These are phyloP conservation scores for Acanthamoeba royreba DNA, from an alignment of 208 protist genomes.

Conservation along the genomic window DNA sequence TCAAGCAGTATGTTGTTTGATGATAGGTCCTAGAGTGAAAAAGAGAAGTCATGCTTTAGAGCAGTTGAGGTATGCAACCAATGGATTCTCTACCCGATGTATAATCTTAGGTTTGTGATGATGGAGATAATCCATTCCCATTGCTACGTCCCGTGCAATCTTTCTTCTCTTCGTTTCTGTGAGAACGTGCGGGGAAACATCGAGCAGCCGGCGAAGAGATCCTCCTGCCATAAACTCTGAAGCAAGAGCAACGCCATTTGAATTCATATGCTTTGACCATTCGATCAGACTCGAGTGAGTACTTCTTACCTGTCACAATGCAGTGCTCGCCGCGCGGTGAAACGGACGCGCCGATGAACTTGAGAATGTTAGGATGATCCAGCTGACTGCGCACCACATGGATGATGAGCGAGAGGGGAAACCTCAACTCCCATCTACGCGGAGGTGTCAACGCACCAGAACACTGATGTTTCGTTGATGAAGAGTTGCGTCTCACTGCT, in stretches of 20 bases:
- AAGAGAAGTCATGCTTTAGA: background rate
- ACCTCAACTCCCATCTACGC: background rate
- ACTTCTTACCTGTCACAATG: background rate
- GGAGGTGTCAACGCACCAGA: background rate
- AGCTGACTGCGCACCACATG: background rate
- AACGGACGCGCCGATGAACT: conserved; percentile 28
- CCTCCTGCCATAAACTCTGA: conserved; percentile 38
- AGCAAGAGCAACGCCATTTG: background rate
- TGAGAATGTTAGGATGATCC: conserved; percentile 18
- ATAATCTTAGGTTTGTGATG: conserved; percentile 10
- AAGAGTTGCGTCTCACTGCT: background rate
- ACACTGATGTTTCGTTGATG: conserved; percentile 26
- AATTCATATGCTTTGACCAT: too few species aligned
- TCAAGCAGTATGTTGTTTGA: conserved; percentile 27
- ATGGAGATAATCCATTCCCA: background rate
- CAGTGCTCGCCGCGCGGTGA: conserved; percentile 35
- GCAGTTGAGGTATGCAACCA: background rate
- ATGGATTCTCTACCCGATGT: background rate
- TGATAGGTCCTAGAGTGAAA: background rate
- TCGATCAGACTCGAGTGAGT: background rate
- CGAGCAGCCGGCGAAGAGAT: background rate
- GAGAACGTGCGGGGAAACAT: background rate
- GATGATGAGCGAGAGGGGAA: background rate
- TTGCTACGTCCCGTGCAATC: background rate
- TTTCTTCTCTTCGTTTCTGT: background rate